Base-by-base conservation (phyloP, 1,139 yeast genomes). In the Barnettozyma hawaiiensis region DNA sequence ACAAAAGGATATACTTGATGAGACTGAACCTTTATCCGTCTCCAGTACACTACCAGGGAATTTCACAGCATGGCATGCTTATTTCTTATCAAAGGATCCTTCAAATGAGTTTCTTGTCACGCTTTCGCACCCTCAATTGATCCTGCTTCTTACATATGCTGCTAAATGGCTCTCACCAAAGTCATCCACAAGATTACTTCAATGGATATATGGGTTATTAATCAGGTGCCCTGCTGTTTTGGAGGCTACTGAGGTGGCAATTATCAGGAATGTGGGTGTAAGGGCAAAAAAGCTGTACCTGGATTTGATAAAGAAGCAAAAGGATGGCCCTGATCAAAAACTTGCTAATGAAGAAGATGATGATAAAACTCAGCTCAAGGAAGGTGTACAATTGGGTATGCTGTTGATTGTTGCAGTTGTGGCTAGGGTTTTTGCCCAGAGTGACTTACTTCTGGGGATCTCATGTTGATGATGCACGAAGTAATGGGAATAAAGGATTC, bases 21-120 rank as follows among this genome's bases (percentile, higher is more conserved):
- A 38, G 10, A 52, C 53, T 2, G 46, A 37, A 3, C 39, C 54
- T 2, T 35, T 37, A 2, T 37, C 50, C 11, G 50, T 51, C 0
- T 15, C 38, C 2, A 44, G 38, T 11, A 49, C 41, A 18, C 48
- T 49, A 40, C 55, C 55, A 12, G 48, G 46, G 19, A 55, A 47
- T n/a, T 56, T 55, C 43, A 56, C 60, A 1, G 50, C 49, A 19
- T 56, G 60, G 60, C 44, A 53, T 31, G 39, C 43, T 5, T 55
- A 45, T 24, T 35, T 49, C 8, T 42, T 49, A 41, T n/a, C 46
- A 3, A 43, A 47, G n/a, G 44, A 40, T 15, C 57, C 59, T 0
- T 15, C 44, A 1, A 10, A 32, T 12, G 24, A 19, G 11, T 14
- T 20, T 7, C 35, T 22, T 15, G 7, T 39, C 1, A 38, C 40